Percentiles rank a stretch among this genome's conserved stretches.
Conservation (phyloP, 2,329 filamentous ascomycete genomes). For the Penicillium sp. region DNA sequence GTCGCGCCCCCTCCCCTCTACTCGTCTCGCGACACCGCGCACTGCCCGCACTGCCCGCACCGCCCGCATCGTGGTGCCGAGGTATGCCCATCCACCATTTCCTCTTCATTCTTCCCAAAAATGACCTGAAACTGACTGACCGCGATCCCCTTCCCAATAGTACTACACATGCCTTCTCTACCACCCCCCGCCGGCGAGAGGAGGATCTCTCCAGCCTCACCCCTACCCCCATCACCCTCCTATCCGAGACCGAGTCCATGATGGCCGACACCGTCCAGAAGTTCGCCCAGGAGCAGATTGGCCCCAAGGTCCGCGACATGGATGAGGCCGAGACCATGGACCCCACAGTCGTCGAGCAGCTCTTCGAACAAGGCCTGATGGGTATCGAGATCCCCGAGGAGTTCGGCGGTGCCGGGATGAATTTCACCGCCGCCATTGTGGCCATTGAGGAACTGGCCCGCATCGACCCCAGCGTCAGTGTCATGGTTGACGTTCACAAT, state of each 20-base stretch:
- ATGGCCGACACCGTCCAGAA: conserved; percentile 91
- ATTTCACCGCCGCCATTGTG: conserved; percentile 95
- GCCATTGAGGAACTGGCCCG: conserved; percentile 96
- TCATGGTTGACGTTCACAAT: conserved; percentile 97
- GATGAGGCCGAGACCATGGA: conserved; percentile 97
- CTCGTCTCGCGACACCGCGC: conserved; percentile 44
- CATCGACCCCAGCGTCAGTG: conserved; percentile 91
- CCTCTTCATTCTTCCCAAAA: background rate
- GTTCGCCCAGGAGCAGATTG: conserved; percentile 85
- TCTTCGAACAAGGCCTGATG: conserved; percentile 98
- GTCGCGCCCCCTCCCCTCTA: conserved; percentile 43
- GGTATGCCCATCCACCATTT: conserved; percentile 33
- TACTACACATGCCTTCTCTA: conserved; percentile 62
- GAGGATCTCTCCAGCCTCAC: conserved; percentile 74
- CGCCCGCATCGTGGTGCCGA: conserved; percentile 43
- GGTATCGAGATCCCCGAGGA: conserved; percentile 96
- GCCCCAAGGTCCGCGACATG: conserved; percentile 94
- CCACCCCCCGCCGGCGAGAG: conserved; percentile 60
- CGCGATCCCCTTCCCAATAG: background rate
- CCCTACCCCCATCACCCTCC: conserved; percentile 89
- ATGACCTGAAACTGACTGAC: background rate
- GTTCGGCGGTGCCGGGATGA: conserved; percentile 96
- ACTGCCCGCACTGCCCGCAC: background rate
- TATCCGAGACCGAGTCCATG: conserved; percentile 85
- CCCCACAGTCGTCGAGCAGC: conserved; percentile 79